Evolutionary conservation across 805 yeast genomes (phyloP).

Genomic region (Starmerella bombi): DNA sequence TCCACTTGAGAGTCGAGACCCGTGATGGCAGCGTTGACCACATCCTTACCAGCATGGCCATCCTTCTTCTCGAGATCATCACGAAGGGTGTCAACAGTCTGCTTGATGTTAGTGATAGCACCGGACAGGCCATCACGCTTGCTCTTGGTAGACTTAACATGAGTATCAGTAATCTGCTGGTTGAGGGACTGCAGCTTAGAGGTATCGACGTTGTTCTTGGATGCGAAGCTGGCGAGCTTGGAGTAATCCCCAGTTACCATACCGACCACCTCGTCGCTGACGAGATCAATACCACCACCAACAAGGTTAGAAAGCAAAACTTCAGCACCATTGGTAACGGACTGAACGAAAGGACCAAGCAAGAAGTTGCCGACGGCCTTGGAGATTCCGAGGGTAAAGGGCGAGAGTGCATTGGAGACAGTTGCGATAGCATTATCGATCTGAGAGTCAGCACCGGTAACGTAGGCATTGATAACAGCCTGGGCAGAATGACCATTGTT

Average conservation of each 20-base stretch:
- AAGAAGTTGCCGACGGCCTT: constrained; percentile 15
- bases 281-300: constrained; percentile 20
- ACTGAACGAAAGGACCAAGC: constrained; percentile 25
- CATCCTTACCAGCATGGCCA: constrained; percentile 21
- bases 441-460: constrained; percentile 26
- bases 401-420: constrained; percentile 10
- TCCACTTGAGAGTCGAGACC: constrained; percentile 28
- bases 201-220: constrained; percentile 15
- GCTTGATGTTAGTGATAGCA: constrained; percentile 17
- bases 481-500: constrained; percentile 10
- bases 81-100: constrained; percentile 17
- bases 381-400: constrained; percentile 16
- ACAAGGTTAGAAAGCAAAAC: constrained; percentile 20
- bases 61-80: constrained; percentile 13
- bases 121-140: constrained; percentile 12
- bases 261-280: constrained; percentile 21
- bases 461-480: constrained; percentile 18
- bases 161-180: constrained; percentile 14
- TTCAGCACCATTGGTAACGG: constrained; percentile 25
- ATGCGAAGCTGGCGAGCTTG: constrained; percentile 17
- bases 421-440: constrained; percentile 21
- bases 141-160: constrained; percentile 6
- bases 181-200: constrained; percentile 12
- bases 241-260: constrained; percentile 18
- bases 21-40: constrained; percentile 21